These are phyloP conservation scores for Vigna reflexopilosa DNA, from an alignment of 306 rosid genomes.

Conservation along the genomic window DNA sequence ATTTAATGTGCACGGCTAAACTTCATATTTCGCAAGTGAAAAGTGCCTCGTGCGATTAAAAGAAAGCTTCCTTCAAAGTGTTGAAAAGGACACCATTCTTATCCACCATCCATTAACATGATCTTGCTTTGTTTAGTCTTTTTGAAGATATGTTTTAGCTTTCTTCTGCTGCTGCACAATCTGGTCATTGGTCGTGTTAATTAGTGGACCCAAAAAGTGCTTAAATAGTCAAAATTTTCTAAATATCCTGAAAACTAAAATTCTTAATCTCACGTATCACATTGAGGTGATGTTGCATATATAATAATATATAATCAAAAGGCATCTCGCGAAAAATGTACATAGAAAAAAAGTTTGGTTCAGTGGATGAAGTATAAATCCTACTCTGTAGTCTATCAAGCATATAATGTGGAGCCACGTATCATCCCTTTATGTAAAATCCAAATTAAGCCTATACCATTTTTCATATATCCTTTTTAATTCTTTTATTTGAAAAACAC, in stretches of 20 bases:
- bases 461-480: not conserved
- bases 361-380: slow-evolving; percentile 55
- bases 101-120: slow-evolving; percentile 46
- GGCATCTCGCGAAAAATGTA: not conserved
- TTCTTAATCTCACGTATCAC: slow-evolving; percentile 19
- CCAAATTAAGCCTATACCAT: slow-evolving; percentile 17
- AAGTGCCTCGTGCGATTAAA: not conserved
- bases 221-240: slow-evolving; percentile 32
- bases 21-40: not conserved
- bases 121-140: slow-evolving; percentile 27
- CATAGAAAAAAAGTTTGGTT: slow-evolving; percentile 23
- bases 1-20: not conserved
- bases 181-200: slow-evolving; percentile 11
- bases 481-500: not conserved
- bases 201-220: slow-evolving; percentile 41
- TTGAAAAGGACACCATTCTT: slow-evolving; percentile 50
- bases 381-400: slow-evolving; percentile 19
- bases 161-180: slow-evolving; percentile 5
- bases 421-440: slow-evolving; percentile 41
- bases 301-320: not conserved
- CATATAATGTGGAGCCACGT: slow-evolving; percentile 18
- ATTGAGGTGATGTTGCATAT: slow-evolving; percentile 34
- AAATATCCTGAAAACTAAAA: slow-evolving; percentile 23
- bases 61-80: not conserved
- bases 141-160: slow-evolving; percentile 37